Conservation (phyloP, 2,329 filamentous ascomycete genomes). For the Decorospora gaudefroyi region DNA sequence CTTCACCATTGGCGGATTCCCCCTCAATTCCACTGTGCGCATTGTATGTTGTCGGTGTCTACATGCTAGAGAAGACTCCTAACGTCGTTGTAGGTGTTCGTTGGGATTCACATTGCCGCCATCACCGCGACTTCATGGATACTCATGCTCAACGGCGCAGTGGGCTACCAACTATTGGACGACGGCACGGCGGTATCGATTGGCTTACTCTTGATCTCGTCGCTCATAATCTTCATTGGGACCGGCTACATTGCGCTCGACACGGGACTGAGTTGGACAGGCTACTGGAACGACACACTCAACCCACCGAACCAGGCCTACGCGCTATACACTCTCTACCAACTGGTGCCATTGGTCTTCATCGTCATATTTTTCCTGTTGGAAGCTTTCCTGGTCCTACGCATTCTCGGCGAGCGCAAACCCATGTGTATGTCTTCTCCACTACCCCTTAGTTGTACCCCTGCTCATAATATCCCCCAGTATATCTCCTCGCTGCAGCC, state of each 20-base stretch:
- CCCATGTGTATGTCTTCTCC: conserved; percentile 74
- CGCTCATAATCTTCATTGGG: conserved; percentile 75
- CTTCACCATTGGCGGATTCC: conserved; percentile 90
- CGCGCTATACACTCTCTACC: conserved; percentile 91
- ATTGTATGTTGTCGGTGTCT: conserved; percentile 60
- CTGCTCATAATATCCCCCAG: conserved; percentile 43
- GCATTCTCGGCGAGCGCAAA: conserved; percentile 81
- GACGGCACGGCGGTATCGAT: conserved; percentile 88
- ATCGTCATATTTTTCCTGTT: conserved; percentile 84
- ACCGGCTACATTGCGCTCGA: conserved; percentile 96
- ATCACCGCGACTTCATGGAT: conserved; percentile 90
- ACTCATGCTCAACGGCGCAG: conserved; percentile 85
- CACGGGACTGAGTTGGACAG: conserved; percentile 84
- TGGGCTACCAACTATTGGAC: conserved; percentile 91
- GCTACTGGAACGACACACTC: conserved; percentile 66
- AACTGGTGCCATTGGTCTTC: conserved; percentile 85
- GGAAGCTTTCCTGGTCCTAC: conserved; percentile 80
- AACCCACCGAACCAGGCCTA: conserved; percentile 67
- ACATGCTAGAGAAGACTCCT: not conserved
- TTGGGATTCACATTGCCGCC: conserved; percentile 84
- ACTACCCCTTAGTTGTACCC: not conserved
- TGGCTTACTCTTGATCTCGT: conserved; percentile 72
- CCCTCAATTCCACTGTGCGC: conserved; percentile 70
- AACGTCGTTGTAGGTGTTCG: conserved; percentile 68
- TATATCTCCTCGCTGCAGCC: conserved; percentile 75